phyloP scores from a whole-genome alignment of 345 rosid genomes.

The Arabidopsis thaliana region TAIR10.1 NC_003076.8:2476001-2476500 shows the following conservation, averaged over 20 bases:
- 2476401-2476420: conserved; percentile 75
- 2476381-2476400: conserved; percentile 2
- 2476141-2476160: conserved; percentile 61
- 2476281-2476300: neutral
- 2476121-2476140: conserved; percentile 78
- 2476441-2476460: conserved; percentile 88
- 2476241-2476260: neutral
- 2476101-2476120: conserved; percentile 42
- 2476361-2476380: conserved; percentile 1
- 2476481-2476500: conserved; percentile 77
- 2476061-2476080: conserved; percentile 89
- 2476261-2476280: too few species aligned
- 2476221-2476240: conserved; percentile 25
- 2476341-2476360: conserved; percentile 21
- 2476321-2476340: conserved; percentile 17
- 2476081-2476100: conserved; percentile 89
- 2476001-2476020: too few species aligned
- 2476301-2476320: conserved; percentile 1
- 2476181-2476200: conserved; percentile 9
- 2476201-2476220: conserved; percentile 31
- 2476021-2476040: neutral
- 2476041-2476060: conserved; percentile 53
- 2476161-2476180: neutral
- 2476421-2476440: conserved; percentile 97
- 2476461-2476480: conserved; percentile 98